Base-by-base conservation (phyloP, 148 eudicot genomes). In the Cornus controversa region DNA sequence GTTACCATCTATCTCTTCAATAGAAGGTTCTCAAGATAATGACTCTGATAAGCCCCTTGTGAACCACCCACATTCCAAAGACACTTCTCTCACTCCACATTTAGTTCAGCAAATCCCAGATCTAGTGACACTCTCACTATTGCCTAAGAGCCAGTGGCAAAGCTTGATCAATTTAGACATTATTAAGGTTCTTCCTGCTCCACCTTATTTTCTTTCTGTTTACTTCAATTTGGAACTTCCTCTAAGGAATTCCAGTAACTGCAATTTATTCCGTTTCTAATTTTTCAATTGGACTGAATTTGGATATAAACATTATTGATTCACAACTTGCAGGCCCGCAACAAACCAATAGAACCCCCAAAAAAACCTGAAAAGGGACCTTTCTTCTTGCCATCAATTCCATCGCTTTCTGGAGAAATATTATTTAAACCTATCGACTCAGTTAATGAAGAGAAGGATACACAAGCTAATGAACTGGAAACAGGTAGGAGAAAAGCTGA, bases 61-160 rank as follows among this genome's bases (percentile, higher is more conserved):
- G 4, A 82, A 80, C 14, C 66, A 31, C 40, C 71, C 75, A 65
- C 79, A 82, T 73, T 73, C 62, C 10, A 70, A 89, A 69, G 85
- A 78, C 67, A 72, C 62, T 66, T 70, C 80, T 68, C 28, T 31
- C 36, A 57, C 70, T 14, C 72, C 70, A 16, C 81, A 67, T 57
- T 82, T 80, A 62, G 81, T 87, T 73, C 84, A 81, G 72, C 93
- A 90, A 74, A 93, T 96, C 42, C 99, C 99, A 11, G 97, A 96
- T 84, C 89, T 96, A 29, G 94, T 96, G 72, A 87, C 99, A 54
- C 98, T 96, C 50, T 92, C 99, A 2, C 81, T 96, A 71, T 83
- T 96, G 78, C 99, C 99, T 36, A 93, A 92, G 87, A 92, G 92
- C 66, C 99, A 96, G 85, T 96, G 99, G 99, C 99, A 96, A 77